Evolutionary conservation across 2,329 filamentous ascomycete species (phyloP).

Genomic region (Nigrospora sphaerica): DNA sequence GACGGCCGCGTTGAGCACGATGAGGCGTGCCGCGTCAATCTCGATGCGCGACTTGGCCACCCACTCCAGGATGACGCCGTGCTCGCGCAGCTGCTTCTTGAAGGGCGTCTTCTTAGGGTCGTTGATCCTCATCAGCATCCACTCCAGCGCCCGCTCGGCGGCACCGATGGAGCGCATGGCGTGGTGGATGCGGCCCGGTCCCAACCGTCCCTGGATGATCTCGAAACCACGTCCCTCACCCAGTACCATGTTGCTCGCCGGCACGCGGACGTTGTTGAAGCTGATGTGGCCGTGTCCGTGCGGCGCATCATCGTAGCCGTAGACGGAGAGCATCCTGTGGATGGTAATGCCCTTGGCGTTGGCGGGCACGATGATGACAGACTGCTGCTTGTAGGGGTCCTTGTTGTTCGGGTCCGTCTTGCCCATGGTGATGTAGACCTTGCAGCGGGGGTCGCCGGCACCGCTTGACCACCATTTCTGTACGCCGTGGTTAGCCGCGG

Average conservation of each 20-base stretch:
- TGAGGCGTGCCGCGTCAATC: conserved; percentile 82
- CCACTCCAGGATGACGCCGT: conserved; percentile 93
- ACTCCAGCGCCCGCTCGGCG: conserved; percentile 85
- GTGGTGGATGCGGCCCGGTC: conserved; percentile 94
- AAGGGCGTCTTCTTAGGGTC: conserved; percentile 88
- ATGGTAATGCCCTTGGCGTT: conserved; percentile 81
- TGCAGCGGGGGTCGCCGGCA: conserved; percentile 85
- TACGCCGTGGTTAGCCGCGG: neutral
- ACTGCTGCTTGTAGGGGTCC: conserved; percentile 83
- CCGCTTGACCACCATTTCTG: conserved; percentile 99
- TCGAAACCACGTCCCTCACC: conserved; percentile 94
- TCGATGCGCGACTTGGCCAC: conserved; percentile 88
- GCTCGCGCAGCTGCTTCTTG: conserved; percentile 76
- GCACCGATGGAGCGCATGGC: conserved; percentile 93
- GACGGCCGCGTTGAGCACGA: conserved; percentile 90
- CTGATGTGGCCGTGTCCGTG: conserved; percentile 92
- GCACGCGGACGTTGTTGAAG: conserved; percentile 87
- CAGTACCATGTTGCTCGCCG: conserved; percentile 75
- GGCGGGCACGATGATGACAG: conserved; percentile 81
- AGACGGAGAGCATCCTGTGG: conserved; percentile 87
- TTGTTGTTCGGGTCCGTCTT: conserved; percentile 73
- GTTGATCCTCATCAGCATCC: conserved; percentile 91
- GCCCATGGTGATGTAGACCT: conserved; percentile 94
- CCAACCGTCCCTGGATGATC: conserved; percentile 94
- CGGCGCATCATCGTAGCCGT: conserved; percentile 96